These are phyloP conservation scores for Conticribra guillardii DNA, from an alignment of 108 stramenopile species.

Conservation along the genomic window DNA sequence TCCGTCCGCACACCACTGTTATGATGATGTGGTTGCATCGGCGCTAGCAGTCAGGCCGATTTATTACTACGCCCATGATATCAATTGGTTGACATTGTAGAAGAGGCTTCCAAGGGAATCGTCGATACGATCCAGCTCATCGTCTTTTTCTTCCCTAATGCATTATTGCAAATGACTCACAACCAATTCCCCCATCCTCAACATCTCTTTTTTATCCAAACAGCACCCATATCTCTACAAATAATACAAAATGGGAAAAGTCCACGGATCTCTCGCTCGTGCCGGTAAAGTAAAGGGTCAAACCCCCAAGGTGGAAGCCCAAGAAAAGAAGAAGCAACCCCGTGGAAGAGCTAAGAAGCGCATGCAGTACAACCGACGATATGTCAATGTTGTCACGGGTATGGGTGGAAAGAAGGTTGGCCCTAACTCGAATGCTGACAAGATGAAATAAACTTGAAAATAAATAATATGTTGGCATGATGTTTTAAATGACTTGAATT, in stretches of 20 bases:
- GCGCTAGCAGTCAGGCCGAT: too few relatives aligned
- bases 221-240: background rate
- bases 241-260: constrained; percentile 89
- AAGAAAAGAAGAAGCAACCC: constrained; percentile 97
- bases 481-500: too few relatives aligned
- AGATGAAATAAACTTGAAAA: constrained; percentile 84
- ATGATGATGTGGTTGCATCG: too few relatives aligned
- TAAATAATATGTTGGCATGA: too few relatives aligned
- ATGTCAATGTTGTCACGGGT: constrained; percentile 98
- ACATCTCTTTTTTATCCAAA: background rate
- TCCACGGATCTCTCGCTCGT: constrained; percentile 99
- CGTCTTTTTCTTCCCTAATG: too few relatives aligned
- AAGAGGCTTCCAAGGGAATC: too few relatives aligned
- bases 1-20: too few relatives aligned
- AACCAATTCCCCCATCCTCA: background rate
- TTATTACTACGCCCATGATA: too few relatives aligned
- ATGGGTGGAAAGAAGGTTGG: constrained; percentile 98
- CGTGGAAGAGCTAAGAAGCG: constrained; percentile 99
- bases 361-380: constrained; percentile 99
- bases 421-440: constrained; percentile 97
- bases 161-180: too few relatives aligned
- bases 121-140: too few relatives aligned
- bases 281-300: constrained; percentile 99
- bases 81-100: too few relatives aligned
- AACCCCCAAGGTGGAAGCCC: constrained; percentile 97